Base-by-base conservation (phyloP, 192 early-diverging fungal species). In the Coemansia sp. region DNA sequence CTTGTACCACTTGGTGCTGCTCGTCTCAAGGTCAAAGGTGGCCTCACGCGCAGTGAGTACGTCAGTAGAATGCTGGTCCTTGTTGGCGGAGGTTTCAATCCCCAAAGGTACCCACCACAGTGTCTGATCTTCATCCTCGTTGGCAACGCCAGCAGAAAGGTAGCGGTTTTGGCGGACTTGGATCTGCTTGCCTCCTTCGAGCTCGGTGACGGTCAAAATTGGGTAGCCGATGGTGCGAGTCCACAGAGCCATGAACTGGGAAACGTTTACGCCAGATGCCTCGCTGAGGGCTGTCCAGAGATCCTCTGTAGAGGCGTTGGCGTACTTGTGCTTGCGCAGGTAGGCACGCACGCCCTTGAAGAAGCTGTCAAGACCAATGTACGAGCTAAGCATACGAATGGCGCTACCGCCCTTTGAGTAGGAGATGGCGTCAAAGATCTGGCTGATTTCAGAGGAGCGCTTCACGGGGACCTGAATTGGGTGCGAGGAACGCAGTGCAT, bases 351-450 rank as follows among this genome's bases (percentile, higher is more conserved):
- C 83, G 59, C 91, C 92, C 48, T 87, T 75, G 64, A 92, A 80
- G 77, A 93, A 92, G 19, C 81, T 85, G 32, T 93, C 86, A 11
- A 85, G 80, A 10, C 89, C 90, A 0, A 93, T 70, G 75, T 86
- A 92, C 12, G 90, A 86, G 67, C 89, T 91, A 63, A 98, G 79
- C 95, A 97, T 96, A 50, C 95, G 90, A 61, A 98, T 98, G 50
- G 95, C 94, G 48, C 89, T 91, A 6, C 93, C 94, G 19, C 97
- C 97, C 80, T 98, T 97, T 70, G 88, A 88, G 73, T 92, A 92
- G 45, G 87, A 89, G 32, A 98, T 96, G 23, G 93, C 94, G 74
- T 98, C 97, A 72, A 98, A 98, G 68, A 98, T 97, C 77, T 97
- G 93, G 69, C 87, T 85, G 75, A 98, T 94, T 76, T 97, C 93